These are phyloP conservation scores for Paecilomyces niveus DNA, from an alignment of 2,329 filamentous ascomycete genomes.

Conservation along the genomic window DNA sequence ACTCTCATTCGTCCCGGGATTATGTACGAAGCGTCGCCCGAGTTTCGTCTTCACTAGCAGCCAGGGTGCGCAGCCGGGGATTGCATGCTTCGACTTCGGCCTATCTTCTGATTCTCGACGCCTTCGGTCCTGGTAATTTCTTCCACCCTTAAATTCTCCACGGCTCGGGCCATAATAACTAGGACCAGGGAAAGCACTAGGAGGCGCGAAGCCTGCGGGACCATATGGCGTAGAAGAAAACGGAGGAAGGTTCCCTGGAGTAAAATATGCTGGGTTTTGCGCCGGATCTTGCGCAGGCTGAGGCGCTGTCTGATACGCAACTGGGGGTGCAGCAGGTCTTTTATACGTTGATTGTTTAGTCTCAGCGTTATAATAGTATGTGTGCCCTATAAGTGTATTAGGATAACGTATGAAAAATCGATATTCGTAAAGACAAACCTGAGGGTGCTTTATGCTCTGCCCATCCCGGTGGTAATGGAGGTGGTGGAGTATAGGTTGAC, in stretches of 20 bases:
- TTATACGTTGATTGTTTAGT: slow-evolving; percentile 85
- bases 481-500: slow-evolving; percentile 64
- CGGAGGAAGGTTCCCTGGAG: slow-evolving; percentile 25
- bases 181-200: slow-evolving; percentile 11
- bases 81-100: slow-evolving; percentile 69
- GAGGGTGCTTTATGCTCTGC: slow-evolving; percentile 87
- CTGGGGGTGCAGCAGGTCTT: slow-evolving; percentile 50
- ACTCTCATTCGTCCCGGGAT: slow-evolving; percentile 76
- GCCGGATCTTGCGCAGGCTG: slow-evolving; percentile 38
- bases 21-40: slow-evolving; percentile 83
- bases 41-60: slow-evolving; percentile 87
- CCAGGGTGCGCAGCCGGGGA: slow-evolving; percentile 82
- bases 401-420: slow-evolving; percentile 5
- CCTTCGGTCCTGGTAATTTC: slow-evolving; percentile 53
- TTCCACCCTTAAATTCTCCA: slow-evolving; percentile 43
- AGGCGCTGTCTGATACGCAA: slow-evolving; percentile 19
- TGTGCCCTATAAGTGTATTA: slow-evolving; percentile 53
- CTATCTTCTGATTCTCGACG: slow-evolving; percentile 67
- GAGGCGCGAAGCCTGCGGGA: slow-evolving; percentile 16
- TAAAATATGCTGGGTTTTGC: slow-evolving; percentile 22
- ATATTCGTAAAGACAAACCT: slow-evolving; percentile 35
- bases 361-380: slow-evolving; percentile 77
- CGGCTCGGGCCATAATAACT: slow-evolving; percentile 34
- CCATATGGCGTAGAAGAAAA: slow-evolving; percentile 29
- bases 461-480: slow-evolving; percentile 72